These are phyloP conservation scores for Aspergillus niger DNA, from an alignment of 2,329 filamentous ascomycete genomes.

Conservation along the genomic window DNA sequence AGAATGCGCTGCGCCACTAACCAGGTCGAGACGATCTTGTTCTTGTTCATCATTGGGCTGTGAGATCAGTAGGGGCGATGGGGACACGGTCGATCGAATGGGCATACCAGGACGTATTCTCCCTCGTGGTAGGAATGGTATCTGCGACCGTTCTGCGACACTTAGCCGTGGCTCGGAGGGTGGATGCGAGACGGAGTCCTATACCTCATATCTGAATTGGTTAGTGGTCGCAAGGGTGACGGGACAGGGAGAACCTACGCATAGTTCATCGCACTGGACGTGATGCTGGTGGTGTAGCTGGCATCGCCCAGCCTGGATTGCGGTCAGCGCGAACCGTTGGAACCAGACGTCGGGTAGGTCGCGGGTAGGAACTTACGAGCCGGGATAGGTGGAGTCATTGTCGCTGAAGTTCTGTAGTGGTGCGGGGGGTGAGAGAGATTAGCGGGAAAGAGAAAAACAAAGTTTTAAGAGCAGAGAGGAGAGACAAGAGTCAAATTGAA, in stretches of 20 bases:
- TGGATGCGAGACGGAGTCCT: background rate
- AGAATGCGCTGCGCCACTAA: slow-evolving; percentile 17
- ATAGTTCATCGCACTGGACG: slow-evolving; percentile 34
- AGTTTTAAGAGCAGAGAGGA: background rate
- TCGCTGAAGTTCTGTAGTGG: slow-evolving; percentile 25
- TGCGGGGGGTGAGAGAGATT: no score
- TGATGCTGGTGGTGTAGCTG: slow-evolving; percentile 35
- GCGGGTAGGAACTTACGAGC: slow-evolving; percentile 27
- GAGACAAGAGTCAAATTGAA: background rate
- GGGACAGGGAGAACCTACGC: slow-evolving; percentile 24
- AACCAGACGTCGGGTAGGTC: background rate
- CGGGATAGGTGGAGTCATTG: slow-evolving; percentile 29
- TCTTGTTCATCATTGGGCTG: slow-evolving; percentile 40
- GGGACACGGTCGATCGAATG: background rate
- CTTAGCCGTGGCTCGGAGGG: background rate
- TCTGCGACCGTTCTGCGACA: slow-evolving; percentile 32
- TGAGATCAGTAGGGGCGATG: background rate
- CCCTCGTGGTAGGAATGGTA: slow-evolving; percentile 37
- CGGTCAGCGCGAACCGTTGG: slow-evolving; percentile 12
- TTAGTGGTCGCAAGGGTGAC: slow-evolving; percentile 10
- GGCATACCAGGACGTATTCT: slow-evolving; percentile 32
- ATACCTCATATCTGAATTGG: slow-evolving; percentile 34
- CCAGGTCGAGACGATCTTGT: slow-evolving; percentile 39
- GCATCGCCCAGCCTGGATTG: slow-evolving; percentile 26
- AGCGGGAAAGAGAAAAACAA: no score